These are phyloP conservation scores for Phytopythium helicoides DNA, from an alignment of 352 stramenopile species.

Conservation along the genomic window DNA sequence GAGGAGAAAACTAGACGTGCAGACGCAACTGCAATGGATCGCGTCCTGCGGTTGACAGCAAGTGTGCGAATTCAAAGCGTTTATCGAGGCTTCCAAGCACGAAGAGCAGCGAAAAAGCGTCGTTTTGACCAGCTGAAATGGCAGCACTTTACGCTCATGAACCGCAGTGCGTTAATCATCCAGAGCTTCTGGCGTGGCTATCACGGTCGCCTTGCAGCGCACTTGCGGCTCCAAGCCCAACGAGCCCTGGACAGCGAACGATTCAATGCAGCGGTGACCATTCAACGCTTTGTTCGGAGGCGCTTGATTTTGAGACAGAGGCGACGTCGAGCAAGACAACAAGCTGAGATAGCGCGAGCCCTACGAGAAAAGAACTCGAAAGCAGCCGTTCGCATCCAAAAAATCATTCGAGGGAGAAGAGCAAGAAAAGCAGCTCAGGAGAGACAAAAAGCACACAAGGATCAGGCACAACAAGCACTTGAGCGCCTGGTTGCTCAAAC, in stretches of 20 bases:
- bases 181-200: slow-evolving; percentile 76
- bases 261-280: slow-evolving; percentile 44
- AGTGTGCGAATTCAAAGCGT: slow-evolving; percentile 58
- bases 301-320: slow-evolving; percentile 49
- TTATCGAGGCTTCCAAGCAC: slow-evolving; percentile 61
- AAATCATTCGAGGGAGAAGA: slow-evolving; percentile 51
- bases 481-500: slow-evolving; percentile 57
- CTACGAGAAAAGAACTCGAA: slow-evolving; percentile 28
- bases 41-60: slow-evolving; percentile 35
- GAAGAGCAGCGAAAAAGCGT: slow-evolving; percentile 36
- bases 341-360: slow-evolving; percentile 19
- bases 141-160: slow-evolving; percentile 58
- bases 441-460: slow-evolving; percentile 33
- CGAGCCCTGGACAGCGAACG: slow-evolving; percentile 52
- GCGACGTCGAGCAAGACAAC: slow-evolving; percentile 20
- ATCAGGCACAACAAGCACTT: slow-evolving; percentile 49
- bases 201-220: slow-evolving; percentile 56
- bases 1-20: slow-evolving; percentile 17
- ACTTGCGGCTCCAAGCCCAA: slow-evolving; percentile 53
- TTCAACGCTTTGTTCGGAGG: slow-evolving; percentile 54
- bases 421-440: slow-evolving; percentile 34
- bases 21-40: slow-evolving; percentile 34
- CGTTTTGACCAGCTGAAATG: slow-evolving; percentile 71
- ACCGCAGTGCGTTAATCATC: slow-evolving; percentile 67
- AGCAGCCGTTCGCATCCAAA: slow-evolving; percentile 63